Evolutionary conservation across 2,329 filamentous ascomycete species (phyloP).

Genomic region (Penicillium sp.): DNA sequence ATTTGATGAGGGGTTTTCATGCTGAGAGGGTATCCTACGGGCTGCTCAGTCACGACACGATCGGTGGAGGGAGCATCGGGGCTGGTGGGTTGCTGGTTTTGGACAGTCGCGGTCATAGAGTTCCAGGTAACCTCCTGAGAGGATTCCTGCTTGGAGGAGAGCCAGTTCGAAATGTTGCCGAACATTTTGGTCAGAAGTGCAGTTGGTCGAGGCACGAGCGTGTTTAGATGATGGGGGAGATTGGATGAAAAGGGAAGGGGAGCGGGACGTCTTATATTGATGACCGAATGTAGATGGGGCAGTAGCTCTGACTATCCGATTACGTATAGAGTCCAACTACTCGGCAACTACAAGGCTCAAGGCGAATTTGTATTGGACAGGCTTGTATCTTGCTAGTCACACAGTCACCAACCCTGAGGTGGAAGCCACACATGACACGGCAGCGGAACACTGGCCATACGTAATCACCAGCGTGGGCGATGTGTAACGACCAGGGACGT

Average conservation of each 20-base stretch:
- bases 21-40: constrained; percentile 22
- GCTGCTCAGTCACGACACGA: constrained; percentile 25
- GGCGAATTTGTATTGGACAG: too few relatives aligned
- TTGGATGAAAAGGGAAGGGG: not conserved
- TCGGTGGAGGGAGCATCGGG: constrained; percentile 29
- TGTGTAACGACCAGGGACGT: too few relatives aligned
- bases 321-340: too few relatives aligned
- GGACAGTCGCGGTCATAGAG: constrained; percentile 24
- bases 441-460: too few relatives aligned
- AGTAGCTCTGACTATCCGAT: too few relatives aligned
- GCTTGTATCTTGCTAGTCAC: too few relatives aligned
- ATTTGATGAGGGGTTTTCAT: not conserved
- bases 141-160: constrained; percentile 29
- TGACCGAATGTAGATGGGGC: too few relatives aligned
- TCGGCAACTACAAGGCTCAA: too few relatives aligned
- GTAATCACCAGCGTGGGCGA: too few relatives aligned
- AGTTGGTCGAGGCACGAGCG: not conserved
- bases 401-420: too few relatives aligned
- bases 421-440: too few relatives aligned
- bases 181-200: constrained; percentile 21
- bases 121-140: constrained; percentile 23
- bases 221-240: not conserved
- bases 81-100: constrained; percentile 31
- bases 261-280: too few relatives aligned
- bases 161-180: constrained; percentile 28